Conservation (phyloP, 2,329 filamentous ascomycete genomes). For the Scedosporium aurantiacum region DNA sequence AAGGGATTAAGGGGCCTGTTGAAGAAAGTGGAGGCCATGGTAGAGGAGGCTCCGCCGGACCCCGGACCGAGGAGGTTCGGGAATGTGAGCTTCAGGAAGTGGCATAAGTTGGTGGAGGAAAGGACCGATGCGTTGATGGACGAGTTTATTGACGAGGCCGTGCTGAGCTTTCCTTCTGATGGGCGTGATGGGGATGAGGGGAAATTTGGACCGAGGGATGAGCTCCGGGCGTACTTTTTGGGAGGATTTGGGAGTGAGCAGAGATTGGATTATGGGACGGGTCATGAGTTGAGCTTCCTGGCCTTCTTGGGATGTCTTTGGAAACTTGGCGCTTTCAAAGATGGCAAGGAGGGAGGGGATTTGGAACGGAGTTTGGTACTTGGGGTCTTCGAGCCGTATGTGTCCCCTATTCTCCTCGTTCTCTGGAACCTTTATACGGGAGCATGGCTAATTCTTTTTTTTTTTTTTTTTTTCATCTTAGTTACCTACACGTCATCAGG, state of each 20-base stretch:
- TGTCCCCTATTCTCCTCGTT: constrained; percentile 13
- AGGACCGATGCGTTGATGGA: constrained; percentile 42
- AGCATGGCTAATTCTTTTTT: constrained; percentile 7
- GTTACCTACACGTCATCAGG: constrained; percentile 71
- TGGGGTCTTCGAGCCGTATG: constrained; percentile 71
- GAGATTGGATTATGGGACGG: constrained; percentile 87
- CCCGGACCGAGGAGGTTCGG: constrained; percentile 81
- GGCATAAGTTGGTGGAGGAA: constrained; percentile 60
- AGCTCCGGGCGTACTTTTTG: constrained; percentile 51
- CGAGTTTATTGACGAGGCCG: constrained; percentile 16
- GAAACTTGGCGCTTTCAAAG: constrained; percentile 73
- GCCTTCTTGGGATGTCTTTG: constrained; percentile 84
- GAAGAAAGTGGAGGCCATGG: constrained; percentile 49
- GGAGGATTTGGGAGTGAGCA: constrained; percentile 83
- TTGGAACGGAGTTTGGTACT: constrained; percentile 72
- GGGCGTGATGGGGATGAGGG: constrained; percentile 6
- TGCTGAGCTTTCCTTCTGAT: constrained; percentile 9
- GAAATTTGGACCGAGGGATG: constrained; percentile 15
- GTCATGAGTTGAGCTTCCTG: constrained; percentile 89
- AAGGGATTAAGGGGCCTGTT: constrained; percentile 56
- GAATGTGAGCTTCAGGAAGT: constrained; percentile 80
- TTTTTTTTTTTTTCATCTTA: constrained; percentile 20
- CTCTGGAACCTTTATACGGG: background rate
- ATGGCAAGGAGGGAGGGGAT: constrained; percentile 38
- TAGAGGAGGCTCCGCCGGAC: constrained; percentile 73